Conservation (phyloP, 192 early-diverging fungal species). For the Coemansia sp. region DNA sequence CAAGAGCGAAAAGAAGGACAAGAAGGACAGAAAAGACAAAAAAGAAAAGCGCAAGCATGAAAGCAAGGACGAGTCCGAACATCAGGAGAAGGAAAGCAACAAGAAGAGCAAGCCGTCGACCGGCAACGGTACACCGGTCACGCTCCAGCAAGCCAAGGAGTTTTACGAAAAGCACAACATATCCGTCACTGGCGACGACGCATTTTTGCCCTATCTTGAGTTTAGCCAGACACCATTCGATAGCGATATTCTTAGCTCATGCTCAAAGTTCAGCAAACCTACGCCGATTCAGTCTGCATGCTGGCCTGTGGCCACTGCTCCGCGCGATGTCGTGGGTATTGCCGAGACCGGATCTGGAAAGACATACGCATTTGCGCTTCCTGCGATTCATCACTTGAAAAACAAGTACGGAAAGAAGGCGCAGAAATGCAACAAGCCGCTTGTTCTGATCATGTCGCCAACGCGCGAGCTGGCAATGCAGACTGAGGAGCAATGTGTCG, state of each 20-base stretch:
- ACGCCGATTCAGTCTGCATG: conserved; percentile 92
- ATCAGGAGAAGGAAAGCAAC: not conserved
- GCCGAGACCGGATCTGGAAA: conserved; percentile 96
- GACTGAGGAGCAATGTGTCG: conserved; percentile 85
- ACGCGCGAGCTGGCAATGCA: conserved; percentile 95
- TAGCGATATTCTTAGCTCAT: conserved; percentile 61
- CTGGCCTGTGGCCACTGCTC: conserved; percentile 84
- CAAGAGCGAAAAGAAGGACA: conserved; percentile 37
- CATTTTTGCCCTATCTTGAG: conserved; percentile 66
- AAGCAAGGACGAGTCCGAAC: conserved; percentile 19
- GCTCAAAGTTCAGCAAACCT: conserved; percentile 74
- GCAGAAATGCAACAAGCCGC: conserved; percentile 66
- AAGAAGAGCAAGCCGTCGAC: conserved; percentile 47
- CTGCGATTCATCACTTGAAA: conserved; percentile 79
- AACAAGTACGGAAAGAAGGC: conserved; percentile 68
- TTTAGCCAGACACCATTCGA: conserved; percentile 76
- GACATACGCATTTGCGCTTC: conserved; percentile 92
- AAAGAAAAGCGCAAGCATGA: conserved; percentile 34
- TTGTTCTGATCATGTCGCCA: conserved; percentile 85
- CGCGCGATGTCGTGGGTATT: conserved; percentile 90
- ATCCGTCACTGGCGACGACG: conserved; percentile 58
- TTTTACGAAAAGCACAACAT: conserved; percentile 68
- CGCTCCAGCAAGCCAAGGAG: conserved; percentile 30
- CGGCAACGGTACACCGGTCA: conserved; percentile 20
- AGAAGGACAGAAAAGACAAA: conserved; percentile 21